Evolutionary conservation across 2,329 filamentous ascomycete genomes (phyloP).

Genomic region (Trichoderma sp.): DNA sequence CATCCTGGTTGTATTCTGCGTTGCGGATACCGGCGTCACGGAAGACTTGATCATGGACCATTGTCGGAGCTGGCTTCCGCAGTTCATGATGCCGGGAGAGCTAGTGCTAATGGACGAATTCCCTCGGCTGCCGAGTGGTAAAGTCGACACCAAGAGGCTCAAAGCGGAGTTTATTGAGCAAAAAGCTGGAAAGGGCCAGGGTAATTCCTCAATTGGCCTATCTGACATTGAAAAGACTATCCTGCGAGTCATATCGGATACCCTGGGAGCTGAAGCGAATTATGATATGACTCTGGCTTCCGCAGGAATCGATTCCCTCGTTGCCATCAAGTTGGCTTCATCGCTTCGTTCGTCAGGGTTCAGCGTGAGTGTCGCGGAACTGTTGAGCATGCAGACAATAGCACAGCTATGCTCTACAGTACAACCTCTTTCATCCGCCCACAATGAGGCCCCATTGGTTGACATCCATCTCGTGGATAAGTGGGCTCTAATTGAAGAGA

Average conservation of each 20-base stretch:
- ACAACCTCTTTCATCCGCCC: background rate
- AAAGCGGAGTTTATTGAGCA: conserved; percentile 48
- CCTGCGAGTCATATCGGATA: conserved; percentile 41
- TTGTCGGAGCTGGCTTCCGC: conserved; percentile 75
- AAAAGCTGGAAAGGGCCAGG: conserved; percentile 20
- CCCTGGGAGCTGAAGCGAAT: conserved; percentile 42
- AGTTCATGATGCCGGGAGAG: conserved; percentile 81
- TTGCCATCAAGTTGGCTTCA: conserved; percentile 57
- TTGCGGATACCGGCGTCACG: conserved; percentile 45
- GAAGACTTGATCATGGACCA: conserved; percentile 52
- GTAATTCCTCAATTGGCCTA: conserved; percentile 12
- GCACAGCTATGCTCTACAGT: conserved; percentile 30
- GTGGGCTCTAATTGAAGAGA: conserved; percentile 25
- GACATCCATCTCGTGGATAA: conserved; percentile 27
- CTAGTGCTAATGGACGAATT: conserved; percentile 65
- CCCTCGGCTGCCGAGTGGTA: conserved; percentile 79
- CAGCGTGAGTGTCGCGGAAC: conserved; percentile 55
- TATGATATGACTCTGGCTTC: conserved; percentile 48
- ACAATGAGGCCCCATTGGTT: background rate
- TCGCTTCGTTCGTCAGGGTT: conserved; percentile 59
- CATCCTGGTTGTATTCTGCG: conserved; percentile 74
- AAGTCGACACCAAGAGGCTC: conserved; percentile 71
- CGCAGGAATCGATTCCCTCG: conserved; percentile 65
- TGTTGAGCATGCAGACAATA: conserved; percentile 59
- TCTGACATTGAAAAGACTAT: conserved; percentile 37